Conservation (phyloP, 495 filamentous ascomycete species). For the Aspergillus nidulans region DNA sequence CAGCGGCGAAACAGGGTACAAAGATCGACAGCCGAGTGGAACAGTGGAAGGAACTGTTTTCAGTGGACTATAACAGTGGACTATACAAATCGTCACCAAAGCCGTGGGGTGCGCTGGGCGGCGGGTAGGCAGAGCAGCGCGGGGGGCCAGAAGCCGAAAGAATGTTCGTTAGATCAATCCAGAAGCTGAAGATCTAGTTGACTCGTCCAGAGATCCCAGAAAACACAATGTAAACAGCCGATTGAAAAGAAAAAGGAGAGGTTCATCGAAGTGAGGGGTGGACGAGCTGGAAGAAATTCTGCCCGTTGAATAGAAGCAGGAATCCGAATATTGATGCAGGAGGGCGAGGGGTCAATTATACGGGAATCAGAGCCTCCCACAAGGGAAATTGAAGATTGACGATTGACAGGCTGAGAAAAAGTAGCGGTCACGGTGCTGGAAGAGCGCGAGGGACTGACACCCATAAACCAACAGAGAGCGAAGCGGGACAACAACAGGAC, state of each 20-base stretch:
- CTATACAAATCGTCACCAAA: neutral
- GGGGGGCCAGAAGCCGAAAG: neutral
- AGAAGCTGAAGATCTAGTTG: neutral
- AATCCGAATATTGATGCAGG: neutral
- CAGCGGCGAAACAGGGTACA: neutral
- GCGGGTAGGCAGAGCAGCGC: neutral
- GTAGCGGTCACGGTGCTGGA: conserved; percentile 19
- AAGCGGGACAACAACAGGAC: neutral
- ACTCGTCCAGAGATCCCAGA: neutral
- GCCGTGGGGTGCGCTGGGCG: neutral
- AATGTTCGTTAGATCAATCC: conserved; percentile 1
- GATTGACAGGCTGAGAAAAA: conserved; percentile 1
- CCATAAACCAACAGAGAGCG: conserved; percentile 5
- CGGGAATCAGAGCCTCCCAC: conserved; percentile 9
- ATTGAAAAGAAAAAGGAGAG: neutral
- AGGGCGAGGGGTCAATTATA: conserved; percentile 4
- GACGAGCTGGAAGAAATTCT: conserved; percentile 6
- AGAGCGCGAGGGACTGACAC: neutral
- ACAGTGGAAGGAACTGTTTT: neutral
- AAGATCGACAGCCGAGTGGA: neutral
- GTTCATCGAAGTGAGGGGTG: neutral
- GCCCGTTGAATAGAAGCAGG: conserved; percentile 4
- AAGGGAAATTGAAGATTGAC: neutral
- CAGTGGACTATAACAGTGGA: neutral
- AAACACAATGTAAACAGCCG: neutral